A percentile compares a stretch with the other conserved stretches of the same genome.
These are phyloP conservation scores for Geranium incanum DNA, from an alignment of 441 rosid species.

Conservation along the genomic window DNA sequence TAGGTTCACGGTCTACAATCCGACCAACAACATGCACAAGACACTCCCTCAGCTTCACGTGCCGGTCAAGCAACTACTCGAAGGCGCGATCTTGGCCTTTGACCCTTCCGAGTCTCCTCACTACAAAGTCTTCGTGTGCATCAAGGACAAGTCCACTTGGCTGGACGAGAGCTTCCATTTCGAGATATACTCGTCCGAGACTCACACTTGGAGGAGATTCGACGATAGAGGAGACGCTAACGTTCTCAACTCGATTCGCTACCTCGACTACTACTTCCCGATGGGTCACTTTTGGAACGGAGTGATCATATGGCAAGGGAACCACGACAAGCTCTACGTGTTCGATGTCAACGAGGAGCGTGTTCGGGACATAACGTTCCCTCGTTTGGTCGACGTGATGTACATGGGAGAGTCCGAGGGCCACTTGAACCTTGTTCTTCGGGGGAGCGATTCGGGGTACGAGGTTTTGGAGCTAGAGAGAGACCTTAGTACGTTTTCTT, in stretches of 20 bases:
- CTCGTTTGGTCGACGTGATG: not conserved
- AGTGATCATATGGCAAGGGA: constrained; percentile 3
- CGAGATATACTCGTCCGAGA: not conserved
- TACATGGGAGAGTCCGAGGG: constrained; percentile 5
- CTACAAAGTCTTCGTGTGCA: not conserved
- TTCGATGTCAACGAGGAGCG: not conserved
- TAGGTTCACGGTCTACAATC: not conserved
- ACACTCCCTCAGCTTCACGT: not conserved
- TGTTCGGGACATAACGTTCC: not conserved
- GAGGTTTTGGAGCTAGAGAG: not conserved
- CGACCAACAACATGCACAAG: not conserved
- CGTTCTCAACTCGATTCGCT: not conserved
- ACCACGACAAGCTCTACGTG: not conserved
- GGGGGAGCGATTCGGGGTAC: not conserved
- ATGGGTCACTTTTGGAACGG: constrained; percentile 4
- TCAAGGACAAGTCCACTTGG: not conserved
- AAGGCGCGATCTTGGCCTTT: not conserved
- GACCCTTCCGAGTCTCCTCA: not conserved
- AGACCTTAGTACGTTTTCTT: not conserved
- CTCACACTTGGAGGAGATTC: not conserved
- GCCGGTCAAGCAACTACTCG: constrained; percentile 1
- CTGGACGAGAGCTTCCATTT: not conserved
- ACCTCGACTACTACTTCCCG: not conserved
- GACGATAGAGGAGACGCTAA: not conserved
- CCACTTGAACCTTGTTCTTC: not conserved